Evolutionary conservation across 176 grass and related monocot genomes (phyloP).

Genomic region (Olyra latifolia): DNA sequence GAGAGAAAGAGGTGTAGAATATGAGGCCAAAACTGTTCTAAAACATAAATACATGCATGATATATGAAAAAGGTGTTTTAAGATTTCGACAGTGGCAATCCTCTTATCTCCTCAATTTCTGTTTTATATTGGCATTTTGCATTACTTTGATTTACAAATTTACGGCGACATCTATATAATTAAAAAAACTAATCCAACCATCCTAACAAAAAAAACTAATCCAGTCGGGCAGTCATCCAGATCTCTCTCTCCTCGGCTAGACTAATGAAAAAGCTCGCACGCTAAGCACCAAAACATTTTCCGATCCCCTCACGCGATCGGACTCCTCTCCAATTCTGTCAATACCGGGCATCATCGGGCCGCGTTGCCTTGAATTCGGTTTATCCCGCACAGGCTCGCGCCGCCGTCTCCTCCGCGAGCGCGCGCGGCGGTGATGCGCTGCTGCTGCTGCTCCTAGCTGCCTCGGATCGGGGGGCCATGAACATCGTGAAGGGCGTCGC

Average conservation of each 20-base stretch:
- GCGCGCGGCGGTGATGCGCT: conserved; percentile 43
- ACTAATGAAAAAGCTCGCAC: conserved; percentile 10
- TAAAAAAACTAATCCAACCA: too few relatives aligned
- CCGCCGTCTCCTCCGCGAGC: conserved; percentile 14
- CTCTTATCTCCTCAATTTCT: too few relatives aligned
- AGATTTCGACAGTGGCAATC: too few relatives aligned
- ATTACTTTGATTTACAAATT: too few relatives aligned
- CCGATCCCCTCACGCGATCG: conserved; percentile 37
- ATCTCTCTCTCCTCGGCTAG: conserved; percentile 32
- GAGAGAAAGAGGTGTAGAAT: too few relatives aligned
- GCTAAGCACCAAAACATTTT: conserved; percentile 23
- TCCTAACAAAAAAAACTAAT: too few relatives aligned
- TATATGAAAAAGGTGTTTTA: too few relatives aligned
- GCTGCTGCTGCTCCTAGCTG: conserved; percentile 40
- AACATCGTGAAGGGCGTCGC: conserved; percentile 97
- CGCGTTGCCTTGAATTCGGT: conserved; percentile 19
- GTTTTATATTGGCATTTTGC: too few relatives aligned
- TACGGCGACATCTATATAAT: too few relatives aligned
- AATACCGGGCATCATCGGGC: conserved; percentile 28
- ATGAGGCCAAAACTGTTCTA: too few relatives aligned
- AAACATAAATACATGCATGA: too few relatives aligned
- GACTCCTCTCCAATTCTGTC: conserved; percentile 32
- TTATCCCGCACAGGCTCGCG: neutral
- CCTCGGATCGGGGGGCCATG: conserved; percentile 63
- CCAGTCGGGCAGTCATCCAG: conserved; percentile 21